These are phyloP conservation scores for Macrophomina phaseolina DNA, from an alignment of 2,329 filamentous ascomycete genomes.

Conservation along the genomic window DNA sequence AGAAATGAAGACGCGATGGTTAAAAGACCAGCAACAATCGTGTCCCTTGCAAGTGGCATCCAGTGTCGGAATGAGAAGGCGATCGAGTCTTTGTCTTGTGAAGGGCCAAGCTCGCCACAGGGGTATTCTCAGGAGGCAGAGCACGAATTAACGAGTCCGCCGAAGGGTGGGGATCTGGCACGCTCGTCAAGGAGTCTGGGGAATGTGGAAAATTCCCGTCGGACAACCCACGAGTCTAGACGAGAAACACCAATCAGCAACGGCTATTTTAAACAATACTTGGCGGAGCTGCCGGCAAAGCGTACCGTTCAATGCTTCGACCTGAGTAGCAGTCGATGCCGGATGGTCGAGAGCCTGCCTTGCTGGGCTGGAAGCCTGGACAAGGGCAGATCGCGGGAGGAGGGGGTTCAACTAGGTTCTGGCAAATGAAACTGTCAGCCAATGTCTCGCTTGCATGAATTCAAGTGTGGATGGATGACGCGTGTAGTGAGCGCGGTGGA, in stretches of 20 bases:
- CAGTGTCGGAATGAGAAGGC: conserved; percentile 47
- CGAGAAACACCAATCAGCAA: conserved; percentile 35
- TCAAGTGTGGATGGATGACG: conserved; percentile 24
- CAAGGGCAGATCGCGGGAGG: conserved; percentile 19
- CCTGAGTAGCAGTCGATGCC: conserved; percentile 27
- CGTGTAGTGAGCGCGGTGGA: conserved; percentile 19
- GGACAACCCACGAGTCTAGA: conserved; percentile 38
- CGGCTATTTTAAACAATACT: conserved; percentile 8
- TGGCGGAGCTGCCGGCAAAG: neutral
- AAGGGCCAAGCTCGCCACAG: conserved; percentile 43
- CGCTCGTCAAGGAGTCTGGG: conserved; percentile 49
- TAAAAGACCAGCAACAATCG: conserved; percentile 41
- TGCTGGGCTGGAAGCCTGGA: conserved; percentile 19
- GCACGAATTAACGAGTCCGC: conserved; percentile 62
- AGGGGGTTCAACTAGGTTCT: conserved; percentile 23
- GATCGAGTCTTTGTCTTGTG: conserved; percentile 39
- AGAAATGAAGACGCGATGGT: conserved; percentile 41
- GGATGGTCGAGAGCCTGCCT: conserved; percentile 21
- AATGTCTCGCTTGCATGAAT: conserved; percentile 6
- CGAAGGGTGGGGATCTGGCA: conserved; percentile 40
- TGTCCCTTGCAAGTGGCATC: conserved; percentile 52
- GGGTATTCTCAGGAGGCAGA: conserved; percentile 48
- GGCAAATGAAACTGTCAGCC: conserved; percentile 19
- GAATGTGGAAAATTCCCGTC: conserved; percentile 50
- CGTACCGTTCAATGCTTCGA: conserved; percentile 24